phyloP scores from a whole-genome alignment of 2,329 filamentous ascomycete species.

The Polytolypa hystricis region DNA sequence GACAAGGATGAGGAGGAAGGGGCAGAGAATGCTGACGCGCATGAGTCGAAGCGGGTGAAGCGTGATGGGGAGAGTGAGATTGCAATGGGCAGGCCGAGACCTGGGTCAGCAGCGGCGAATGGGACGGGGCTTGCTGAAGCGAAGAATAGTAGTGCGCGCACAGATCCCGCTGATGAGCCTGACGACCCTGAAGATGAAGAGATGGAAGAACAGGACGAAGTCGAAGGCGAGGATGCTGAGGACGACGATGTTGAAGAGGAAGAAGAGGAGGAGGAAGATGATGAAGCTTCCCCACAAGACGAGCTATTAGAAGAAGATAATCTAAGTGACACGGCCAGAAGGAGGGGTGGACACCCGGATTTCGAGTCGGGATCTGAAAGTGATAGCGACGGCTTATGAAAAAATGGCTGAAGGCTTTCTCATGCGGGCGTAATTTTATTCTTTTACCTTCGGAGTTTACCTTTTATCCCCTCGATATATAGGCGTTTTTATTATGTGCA shows the following conservation, averaged over 20 bases:
- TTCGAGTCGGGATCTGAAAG: conserved; percentile 29
- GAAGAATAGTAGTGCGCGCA: conserved; percentile 6
- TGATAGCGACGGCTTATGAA: conserved; percentile 12
- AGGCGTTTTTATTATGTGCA: no score
- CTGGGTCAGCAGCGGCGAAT: background rate
- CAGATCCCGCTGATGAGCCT: conserved; percentile 12
- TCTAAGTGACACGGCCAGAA: conserved; percentile 14
- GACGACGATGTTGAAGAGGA: conserved; percentile 18
- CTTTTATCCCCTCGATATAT: no score
- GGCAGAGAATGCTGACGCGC: conserved; percentile 46
- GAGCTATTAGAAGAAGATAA: conserved; percentile 11
- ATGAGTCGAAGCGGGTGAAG: conserved; percentile 14
- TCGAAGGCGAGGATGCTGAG: conserved; percentile 17
- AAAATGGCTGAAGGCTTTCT: no score
- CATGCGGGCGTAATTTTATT: no score
- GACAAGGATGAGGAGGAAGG: conserved; percentile 46
- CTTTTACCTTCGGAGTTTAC: no score
- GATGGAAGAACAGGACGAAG: conserved; percentile 13
- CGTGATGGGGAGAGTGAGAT: conserved; percentile 15
- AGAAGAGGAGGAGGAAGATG: conserved; percentile 17
- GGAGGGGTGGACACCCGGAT: conserved; percentile 16
- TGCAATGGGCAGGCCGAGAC: conserved; percentile 13
- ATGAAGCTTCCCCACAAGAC: conserved; percentile 9
- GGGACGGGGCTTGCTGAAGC: conserved; percentile 10
- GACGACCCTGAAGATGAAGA: conserved; percentile 19